Base-by-base conservation (phyloP, 495 filamentous ascomycete species). In the Penicillium roqueforti region DNA sequence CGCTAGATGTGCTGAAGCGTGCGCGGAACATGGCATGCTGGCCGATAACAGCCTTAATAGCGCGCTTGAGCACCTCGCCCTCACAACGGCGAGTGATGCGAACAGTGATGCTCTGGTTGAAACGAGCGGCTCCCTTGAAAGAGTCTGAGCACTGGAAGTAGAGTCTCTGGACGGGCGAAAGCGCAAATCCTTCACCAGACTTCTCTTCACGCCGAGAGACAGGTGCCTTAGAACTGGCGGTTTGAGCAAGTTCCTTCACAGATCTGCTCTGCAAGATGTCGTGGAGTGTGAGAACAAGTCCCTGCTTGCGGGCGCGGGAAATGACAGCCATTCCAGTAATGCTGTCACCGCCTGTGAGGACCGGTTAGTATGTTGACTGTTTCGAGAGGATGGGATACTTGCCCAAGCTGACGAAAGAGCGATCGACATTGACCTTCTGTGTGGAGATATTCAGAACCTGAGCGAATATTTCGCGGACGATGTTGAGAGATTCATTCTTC, bases 11-110 rank as follows among this genome's bases (percentile, higher is more conserved):
- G 39, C 51, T 72, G 59, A 87, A 88, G 4, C 86, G 83, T 18
- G 80, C 80, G 34, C 85, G 76, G 46, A 91, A 75, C 86, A 89
- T 89, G 11, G 83, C 73, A 53, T 91, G 87, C 20, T 80, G 83
- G 1, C 68, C 66, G 10, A 87, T 79, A 23, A 88, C 68, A 5
- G 81, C 75, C 41, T 78, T 76, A 25, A 86, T 54, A 1, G 85
- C 83, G 3, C 73, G 69, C 3, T 70, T 62, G 9, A 89, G 53
- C 1, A 78, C 76, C n/a, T 77, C 69, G 0, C 75, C 55, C 7
- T 76, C 67, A 25, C 82, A 72, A 3, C 59, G 63, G 46, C 74
- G 75, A 14, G 76, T 75, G 9, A 89, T 58, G 4, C 80, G 75
- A 11, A 91, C 69, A 3, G 86, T 73, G 32, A 88, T 76, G 60